Conservation (phyloP, 129 eudicot species). For the Calendula officinalis region DNA sequence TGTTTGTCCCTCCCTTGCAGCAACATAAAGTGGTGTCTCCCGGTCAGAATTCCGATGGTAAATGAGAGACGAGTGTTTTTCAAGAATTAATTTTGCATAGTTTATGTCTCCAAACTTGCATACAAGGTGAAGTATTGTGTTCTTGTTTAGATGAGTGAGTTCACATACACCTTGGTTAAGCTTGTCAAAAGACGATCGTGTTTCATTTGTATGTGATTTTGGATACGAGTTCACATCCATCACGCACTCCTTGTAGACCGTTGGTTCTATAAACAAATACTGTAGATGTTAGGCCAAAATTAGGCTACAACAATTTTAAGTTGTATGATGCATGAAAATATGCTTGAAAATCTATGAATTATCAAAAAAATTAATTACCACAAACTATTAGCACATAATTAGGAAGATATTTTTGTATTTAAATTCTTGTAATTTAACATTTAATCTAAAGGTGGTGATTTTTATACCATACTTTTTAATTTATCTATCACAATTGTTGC, state of each 20-base stretch:
- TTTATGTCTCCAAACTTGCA: constrained; percentile 7
- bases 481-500: no score
- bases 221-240: neutral
- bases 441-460: no score
- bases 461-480: no score
- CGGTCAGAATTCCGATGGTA: neutral
- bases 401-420: no score
- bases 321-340: no score
- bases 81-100: neutral
- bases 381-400: no score
- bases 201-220: neutral
- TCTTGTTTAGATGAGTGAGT: neutral
- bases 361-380: no score
- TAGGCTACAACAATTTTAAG: no score
- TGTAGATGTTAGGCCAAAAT: no score
- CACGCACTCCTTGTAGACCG: neutral
- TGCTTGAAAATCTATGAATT: no score
- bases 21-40: constrained; percentile 14
- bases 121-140: constrained; percentile 28
- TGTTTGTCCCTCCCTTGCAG: neutral
- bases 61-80: constrained; percentile 3
- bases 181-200: neutral
- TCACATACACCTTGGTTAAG: neutral
- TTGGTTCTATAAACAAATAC: no score
- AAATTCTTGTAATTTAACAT: no score